phyloP scores from a whole-genome alignment of 768 basidiomycete species.

The Suillus subalutaceus region DNA sequence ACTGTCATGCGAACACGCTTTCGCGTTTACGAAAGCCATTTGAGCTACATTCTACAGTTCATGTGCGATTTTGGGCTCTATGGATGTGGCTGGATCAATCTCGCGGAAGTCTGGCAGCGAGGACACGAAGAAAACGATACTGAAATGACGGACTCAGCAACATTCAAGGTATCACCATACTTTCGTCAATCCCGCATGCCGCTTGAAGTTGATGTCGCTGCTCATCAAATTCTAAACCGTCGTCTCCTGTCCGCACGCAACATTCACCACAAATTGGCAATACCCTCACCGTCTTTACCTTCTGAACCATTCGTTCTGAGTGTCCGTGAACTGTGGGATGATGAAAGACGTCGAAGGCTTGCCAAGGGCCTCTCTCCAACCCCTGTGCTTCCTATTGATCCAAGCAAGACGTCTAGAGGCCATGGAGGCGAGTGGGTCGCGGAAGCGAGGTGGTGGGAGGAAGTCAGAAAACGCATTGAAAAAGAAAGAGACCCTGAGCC shows the following conservation, averaged over 20 bases:
- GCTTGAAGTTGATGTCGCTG: slow-evolving; percentile 83
- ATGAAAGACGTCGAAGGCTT: slow-evolving; percentile 79
- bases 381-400: slow-evolving; percentile 71
- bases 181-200: slow-evolving; percentile 67
- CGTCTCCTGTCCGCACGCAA: slow-evolving; percentile 61
- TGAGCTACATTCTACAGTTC: slow-evolving; percentile 88
- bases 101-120: slow-evolving; percentile 68
- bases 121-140: slow-evolving; percentile 34
- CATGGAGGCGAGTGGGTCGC: slow-evolving; percentile 66
- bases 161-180: slow-evolving; percentile 57
- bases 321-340: slow-evolving; percentile 95
- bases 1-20: slow-evolving; percentile 81
- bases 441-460: slow-evolving; percentile 77
- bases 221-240: slow-evolving; percentile 89
- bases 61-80: slow-evolving; percentile 94
- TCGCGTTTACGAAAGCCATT: slow-evolving; percentile 85
- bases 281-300: slow-evolving; percentile 55
- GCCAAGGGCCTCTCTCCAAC: slow-evolving; percentile 71
- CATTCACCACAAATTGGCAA: slow-evolving; percentile 63
- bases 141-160: slow-evolving; percentile 13
- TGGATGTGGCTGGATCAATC: slow-evolving; percentile 89
- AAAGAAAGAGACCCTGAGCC: slow-evolving; percentile 38
- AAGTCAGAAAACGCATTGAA: slow-evolving; percentile 64
- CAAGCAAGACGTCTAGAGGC: slow-evolving; percentile 62
- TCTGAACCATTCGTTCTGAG: slow-evolving; percentile 81